These are phyloP conservation scores for Linderniella brevidens DNA, from an alignment of 257 asterid species.

Conservation along the genomic window DNA sequence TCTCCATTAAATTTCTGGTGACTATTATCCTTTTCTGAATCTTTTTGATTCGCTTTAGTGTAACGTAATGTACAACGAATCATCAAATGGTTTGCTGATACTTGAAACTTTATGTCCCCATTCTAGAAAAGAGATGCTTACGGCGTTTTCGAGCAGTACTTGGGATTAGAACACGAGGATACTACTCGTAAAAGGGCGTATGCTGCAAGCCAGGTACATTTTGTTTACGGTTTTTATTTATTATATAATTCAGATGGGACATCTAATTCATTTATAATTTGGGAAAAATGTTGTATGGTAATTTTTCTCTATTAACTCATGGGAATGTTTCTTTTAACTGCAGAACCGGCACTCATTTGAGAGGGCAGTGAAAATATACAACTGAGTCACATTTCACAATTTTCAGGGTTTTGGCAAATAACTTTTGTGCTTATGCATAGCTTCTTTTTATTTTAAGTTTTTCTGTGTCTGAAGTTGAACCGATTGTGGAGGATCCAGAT, in stretches of 20 bases:
- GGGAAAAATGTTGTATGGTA: no score
- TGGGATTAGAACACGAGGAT: slow-evolving; percentile 90
- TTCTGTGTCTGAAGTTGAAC: no score
- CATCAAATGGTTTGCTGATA: no score
- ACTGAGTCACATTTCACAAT: no score
- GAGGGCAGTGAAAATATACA: slow-evolving; percentile 85
- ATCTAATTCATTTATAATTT: no score
- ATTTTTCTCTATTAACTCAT: no score
- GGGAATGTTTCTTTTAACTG: slow-evolving; percentile 9
- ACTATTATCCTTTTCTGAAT: slow-evolving; percentile 4
- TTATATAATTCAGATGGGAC: no score
- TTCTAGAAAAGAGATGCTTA: slow-evolving; percentile 76
- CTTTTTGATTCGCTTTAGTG: neutral
- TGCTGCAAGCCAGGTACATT: slow-evolving; percentile 43
- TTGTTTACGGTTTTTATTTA: neutral
- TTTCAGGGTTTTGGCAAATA: no score
- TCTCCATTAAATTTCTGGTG: slow-evolving; percentile 63
- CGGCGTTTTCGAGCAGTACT: slow-evolving; percentile 97
- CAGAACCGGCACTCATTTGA: slow-evolving; percentile 89
- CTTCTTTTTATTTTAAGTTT: no score
- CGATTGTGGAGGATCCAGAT: no score
- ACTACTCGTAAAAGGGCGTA: slow-evolving; percentile 67
- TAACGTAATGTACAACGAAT: no score
- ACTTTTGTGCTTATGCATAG: no score
- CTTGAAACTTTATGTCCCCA: slow-evolving; percentile 2